Base-by-base conservation (phyloP, 164 flowering plant species). In the Malania oleifera region DNA sequence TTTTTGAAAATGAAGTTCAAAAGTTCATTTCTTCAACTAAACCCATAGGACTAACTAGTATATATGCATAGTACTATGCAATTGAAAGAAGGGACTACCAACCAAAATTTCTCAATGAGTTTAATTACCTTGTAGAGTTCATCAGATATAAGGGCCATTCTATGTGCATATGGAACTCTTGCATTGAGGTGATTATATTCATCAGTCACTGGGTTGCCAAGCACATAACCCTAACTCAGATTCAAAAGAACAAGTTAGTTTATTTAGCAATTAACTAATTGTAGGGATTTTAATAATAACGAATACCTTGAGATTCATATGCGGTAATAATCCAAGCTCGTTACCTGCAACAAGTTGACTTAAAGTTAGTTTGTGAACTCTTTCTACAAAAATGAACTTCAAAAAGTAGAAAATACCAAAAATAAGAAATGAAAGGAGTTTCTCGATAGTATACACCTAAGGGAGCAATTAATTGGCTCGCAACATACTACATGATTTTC, bases 51-150 rank as follows among this genome's bases (percentile, higher is more conserved):
- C n/a, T n/a, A n/a, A n/a, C n/a, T n/a, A n/a, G n/a, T n/a, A n/a
- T n/a, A n/a, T n/a, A n/a, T n/a, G n/a, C 7, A 50, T 49, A 60
- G 14, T 55, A 54, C 63, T 9, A 37, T 37, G 10, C 52, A 23
- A 49, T 2, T 49, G 13, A n/a, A 5, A 2, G 5, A 1, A 3
- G 19, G 2, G 8, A 45, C 10, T 17, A 45, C 17, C 8, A 1
- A 17, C 9, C 5, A 9, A 3, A 51, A 29, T 26, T 26, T 37
- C 14, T 19, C n/a, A 12, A 43, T 8, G 19, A 25, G 23, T n/a
- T n/a, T 7, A 40, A 47, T 65, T 26, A 79, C 87, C 87, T 76
- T 61, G 24, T 73, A 82, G 17, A 72, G 67, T 61, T 80, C 77
- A 46, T 80, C 78, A 0, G 85, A 75, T 47, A 82, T 65, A 41